Evolutionary conservation across 2,329 filamentous ascomycete genomes (phyloP), one percentile per base, ranked within the genome.

Genomic region (Periconia sp.): DNA sequence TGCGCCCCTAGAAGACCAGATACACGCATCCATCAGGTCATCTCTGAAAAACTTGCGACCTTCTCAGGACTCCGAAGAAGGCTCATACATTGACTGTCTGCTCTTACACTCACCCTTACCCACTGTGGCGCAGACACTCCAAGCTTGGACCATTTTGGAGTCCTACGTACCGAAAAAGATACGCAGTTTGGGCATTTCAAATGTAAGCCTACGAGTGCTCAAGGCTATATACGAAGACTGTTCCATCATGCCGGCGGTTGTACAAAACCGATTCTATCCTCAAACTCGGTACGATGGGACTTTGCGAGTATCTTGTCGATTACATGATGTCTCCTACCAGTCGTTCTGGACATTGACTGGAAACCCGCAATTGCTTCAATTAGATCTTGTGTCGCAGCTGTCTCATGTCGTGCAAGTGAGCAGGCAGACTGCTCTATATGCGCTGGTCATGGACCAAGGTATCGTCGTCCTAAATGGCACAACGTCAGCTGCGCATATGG

Each of bases 251-350:
- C 84, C 83, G 0, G 77, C 81, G 1, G 81, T 92, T 1, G 86
- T 92, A 6, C 90, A 94, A 74, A 93, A 94, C 65, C 82, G 88
- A 1, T 91, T 94, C 73, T 83, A 87, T 65, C 72, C 75, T 1
- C 73, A 75, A 2, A 88, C 84, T 0, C 65, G 69, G 2, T 89
- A 82, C 61, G 90, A 92, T 57, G 74, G 76, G 0, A 73, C 76
- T 0, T 71, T 92, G 15, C 82, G 89, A 19, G 72, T 75, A 0
- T 84, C 82, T 65, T 86, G 84, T 62, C 68, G 65, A 6, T 74
- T 81, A 37, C 73, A 81, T 13, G 72, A 70, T 1, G 82, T 87
- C 45, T 69, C 79, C 19, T 86, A 85, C 56, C 81, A 86, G 62
- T 79, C 77, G 42, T 86, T 86, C 66, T 85, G 84, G 83, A 86